Conservation (phyloP, 2,329 filamentous ascomycete species). For the Fusarium nelsonii region DNA sequence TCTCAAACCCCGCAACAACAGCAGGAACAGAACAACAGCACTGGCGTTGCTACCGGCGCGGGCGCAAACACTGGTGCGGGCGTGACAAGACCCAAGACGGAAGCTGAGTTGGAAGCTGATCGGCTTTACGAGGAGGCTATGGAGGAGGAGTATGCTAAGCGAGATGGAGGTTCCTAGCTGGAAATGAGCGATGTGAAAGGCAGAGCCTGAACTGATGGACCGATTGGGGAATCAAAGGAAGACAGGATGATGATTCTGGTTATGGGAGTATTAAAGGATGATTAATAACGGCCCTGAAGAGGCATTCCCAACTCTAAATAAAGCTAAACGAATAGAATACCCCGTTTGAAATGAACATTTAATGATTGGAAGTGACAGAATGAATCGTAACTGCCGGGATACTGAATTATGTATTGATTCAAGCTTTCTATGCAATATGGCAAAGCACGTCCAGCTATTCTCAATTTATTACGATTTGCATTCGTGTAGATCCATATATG, state of each 20-base stretch:
- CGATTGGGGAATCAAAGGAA: too few relatives aligned
- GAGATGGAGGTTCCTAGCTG: constrained; percentile 62
- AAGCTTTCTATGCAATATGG: too few relatives aligned
- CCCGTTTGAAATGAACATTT: neutral
- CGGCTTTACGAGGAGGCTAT: constrained; percentile 64
- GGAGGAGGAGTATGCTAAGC: constrained; percentile 68
- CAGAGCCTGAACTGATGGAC: neutral
- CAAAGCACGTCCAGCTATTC: neutral
- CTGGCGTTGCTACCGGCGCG: constrained; percentile 54
- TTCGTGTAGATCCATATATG: neutral
- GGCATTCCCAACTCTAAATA: constrained; percentile 1
- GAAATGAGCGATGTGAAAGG: neutral
- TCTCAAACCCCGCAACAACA: constrained; percentile 28
- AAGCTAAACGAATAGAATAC: neutral
- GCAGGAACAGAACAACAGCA: constrained; percentile 18
- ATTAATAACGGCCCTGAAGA: neutral
- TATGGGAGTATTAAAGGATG: neutral
- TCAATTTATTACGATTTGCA: neutral
- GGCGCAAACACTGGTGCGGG: constrained; percentile 64
- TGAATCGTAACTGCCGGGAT: too few relatives aligned
- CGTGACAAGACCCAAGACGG: constrained; percentile 61
- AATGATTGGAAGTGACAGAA: too few relatives aligned
- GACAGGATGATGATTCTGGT: neutral
- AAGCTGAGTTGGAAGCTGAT: constrained; percentile 63
- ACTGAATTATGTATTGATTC: too few relatives aligned